phyloP scores from a whole-genome alignment of 176 grass and related monocot genomes.

The sorghum (Sorghum bicolor) region DNA sequence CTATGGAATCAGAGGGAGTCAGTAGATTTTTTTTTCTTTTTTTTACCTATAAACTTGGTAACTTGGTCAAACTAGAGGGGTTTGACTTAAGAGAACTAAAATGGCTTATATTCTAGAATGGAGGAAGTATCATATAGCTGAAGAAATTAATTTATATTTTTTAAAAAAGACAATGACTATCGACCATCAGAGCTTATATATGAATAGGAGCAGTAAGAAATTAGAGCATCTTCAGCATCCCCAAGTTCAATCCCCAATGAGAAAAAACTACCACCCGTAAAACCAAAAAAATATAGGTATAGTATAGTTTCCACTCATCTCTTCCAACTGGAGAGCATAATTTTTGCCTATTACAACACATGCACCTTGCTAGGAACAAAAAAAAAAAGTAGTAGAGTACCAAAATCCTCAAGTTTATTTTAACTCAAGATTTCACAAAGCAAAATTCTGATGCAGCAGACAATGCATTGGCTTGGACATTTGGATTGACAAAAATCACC shows the following conservation, averaged over 20 bases:
- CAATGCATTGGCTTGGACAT: background rate
- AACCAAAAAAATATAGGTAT: background rate
- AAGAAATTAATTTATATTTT: background rate
- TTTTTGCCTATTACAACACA: background rate
- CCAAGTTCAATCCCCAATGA: background rate
- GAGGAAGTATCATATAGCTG: background rate
- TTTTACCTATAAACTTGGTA: no score
- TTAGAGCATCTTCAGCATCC: background rate
- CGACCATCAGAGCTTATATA: background rate
- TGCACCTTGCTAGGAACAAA: background rate
- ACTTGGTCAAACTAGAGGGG: no score
- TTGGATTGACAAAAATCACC: slow-evolving; percentile 17
- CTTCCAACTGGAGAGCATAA: background rate
- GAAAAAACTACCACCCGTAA: background rate
- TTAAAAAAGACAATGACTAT: background rate
- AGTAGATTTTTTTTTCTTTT: no score
- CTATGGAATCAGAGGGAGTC: no score
- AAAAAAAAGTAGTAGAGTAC: background rate
- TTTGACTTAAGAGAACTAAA: no score
- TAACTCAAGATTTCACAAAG: background rate
- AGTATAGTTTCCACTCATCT: background rate
- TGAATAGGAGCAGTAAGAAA: background rate
- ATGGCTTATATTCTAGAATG: no score
- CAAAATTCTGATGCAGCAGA: slow-evolving; percentile 5
- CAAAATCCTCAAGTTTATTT: background rate